Base-by-base conservation (phyloP, 2,329 filamentous ascomycete species). In the Aotearoamyces nothofagi region DNA sequence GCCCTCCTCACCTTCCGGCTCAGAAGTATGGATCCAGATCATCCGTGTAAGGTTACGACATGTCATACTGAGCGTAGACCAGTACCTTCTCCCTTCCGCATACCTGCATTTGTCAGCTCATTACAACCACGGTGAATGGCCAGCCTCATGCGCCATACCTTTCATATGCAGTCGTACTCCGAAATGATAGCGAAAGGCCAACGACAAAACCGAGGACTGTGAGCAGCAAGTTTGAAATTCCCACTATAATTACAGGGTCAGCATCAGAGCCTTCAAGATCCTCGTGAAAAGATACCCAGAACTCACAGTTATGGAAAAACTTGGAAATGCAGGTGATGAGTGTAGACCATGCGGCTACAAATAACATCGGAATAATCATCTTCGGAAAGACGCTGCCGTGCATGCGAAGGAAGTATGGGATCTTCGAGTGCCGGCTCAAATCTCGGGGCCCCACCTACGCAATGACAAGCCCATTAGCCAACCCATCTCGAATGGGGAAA, bases 171-270 rank as follows among this genome's bases (percentile, higher is more conserved):
- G 78, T 81, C 2, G 76, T 74, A 37, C 67, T 79, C 33, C 79
- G 71, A 56, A 86, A 83, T 1, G 77, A 82, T 17, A 86, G 62
- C n/a, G 74, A 67, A 34, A 86, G 56, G 66, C 74, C 74, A 49
- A 86, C 78, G 34, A 86, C 75, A 56, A 86, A 84, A 75, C 79
- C 79, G 24, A 78, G 66, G 29, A 86, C 71, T 1, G 78, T 84
- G 30, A 86, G 61, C 12, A 84, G 59, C 17, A 82, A 63, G n/a
- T 62, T 70, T 46, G 66, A 63, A 37, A 84, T 70, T 25, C 62
- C 64, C 11, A 75, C 39, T 45, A 23, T 10, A 10, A 22, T 5
- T 4, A 30, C 29, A 29, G 19, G 29, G n/a, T n/a, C n/a, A n/a
- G n/a, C n/a, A n/a, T 30, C n/a, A 17, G 17, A 12, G 11, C 17